A percentile compares a stretch with the other conserved stretches of the same genome.
Conservation (phyloP, 2,329 filamentous ascomycete species). For the Clonostachys rosea region DNA sequence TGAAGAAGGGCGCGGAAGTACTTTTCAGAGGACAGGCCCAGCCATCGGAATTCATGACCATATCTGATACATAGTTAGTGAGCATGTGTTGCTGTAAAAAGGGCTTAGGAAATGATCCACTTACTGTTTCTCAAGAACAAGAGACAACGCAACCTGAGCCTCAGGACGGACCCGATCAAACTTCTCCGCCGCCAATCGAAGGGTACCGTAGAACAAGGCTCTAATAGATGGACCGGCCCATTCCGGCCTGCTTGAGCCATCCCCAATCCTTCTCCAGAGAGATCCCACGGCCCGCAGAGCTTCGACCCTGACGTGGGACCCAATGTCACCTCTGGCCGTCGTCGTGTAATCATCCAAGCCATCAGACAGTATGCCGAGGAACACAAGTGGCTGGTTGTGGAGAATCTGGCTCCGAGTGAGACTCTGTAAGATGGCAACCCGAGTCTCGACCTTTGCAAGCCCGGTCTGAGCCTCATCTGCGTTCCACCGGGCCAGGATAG, state of each 20-base stretch:
- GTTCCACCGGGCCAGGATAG: conserved; percentile 48
- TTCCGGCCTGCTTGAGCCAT: conserved; percentile 7
- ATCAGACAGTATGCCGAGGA: conserved; percentile 42
- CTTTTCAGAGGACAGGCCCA: conserved; percentile 50
- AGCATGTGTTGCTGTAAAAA: not conserved
- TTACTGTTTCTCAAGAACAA: conserved; percentile 29
- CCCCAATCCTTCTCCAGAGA: conserved; percentile 39
- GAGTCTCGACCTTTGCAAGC: conserved; percentile 39
- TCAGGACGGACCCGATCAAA: conserved; percentile 77
- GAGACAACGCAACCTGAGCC: conserved; percentile 50
- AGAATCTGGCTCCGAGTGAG: conserved; percentile 42
- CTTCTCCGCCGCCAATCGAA: conserved; percentile 80
- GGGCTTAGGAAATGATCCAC: not conserved
- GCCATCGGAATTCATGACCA: conserved; percentile 21
- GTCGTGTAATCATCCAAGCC: conserved; percentile 88
- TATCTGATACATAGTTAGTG: conserved; percentile 22
- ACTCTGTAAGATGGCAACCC: conserved; percentile 50
- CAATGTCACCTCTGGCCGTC: conserved; percentile 83
- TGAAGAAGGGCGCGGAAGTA: conserved; percentile 55
- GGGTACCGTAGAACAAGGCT: conserved; percentile 40
- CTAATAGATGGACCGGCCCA: conserved; percentile 22
- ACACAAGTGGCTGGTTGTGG: conserved; percentile 27
- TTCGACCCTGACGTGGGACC: conserved; percentile 78
- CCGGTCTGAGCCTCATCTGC: conserved; percentile 19
- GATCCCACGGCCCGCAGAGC: conserved; percentile 72